Conservation (phyloP, 768 basidiomycete genomes). For the Lactarius hengduanensis region DNA sequence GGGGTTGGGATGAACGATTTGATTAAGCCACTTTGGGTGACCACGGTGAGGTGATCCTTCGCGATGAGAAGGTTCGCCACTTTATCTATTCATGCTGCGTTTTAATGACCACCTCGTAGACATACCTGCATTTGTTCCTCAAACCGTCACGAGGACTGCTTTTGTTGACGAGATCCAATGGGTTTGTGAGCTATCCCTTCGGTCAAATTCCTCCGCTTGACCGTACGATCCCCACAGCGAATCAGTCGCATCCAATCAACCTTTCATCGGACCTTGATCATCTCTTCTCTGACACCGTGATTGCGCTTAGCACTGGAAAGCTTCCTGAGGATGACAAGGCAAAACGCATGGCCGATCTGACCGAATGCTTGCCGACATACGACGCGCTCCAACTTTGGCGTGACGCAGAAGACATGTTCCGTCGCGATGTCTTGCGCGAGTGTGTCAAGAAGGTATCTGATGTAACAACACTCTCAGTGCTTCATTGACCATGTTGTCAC, state of each 20-base stretch:
- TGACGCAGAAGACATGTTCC: conserved; percentile 89
- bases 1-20: no score
- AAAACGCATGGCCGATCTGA: conserved; percentile 63
- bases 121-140: conserved; percentile 80
- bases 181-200: conserved; percentile 48
- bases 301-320: conserved; percentile 49
- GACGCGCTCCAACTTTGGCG: conserved; percentile 78
- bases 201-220: conserved; percentile 20
- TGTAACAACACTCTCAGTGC: neutral
- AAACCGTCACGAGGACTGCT: conserved; percentile 63
- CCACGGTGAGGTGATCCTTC: no score
- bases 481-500: conserved; percentile 6
- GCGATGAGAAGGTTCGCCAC: conserved; percentile 77
- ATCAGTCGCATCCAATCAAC: conserved; percentile 83
- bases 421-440: conserved; percentile 63
- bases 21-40: no score
- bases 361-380: conserved; percentile 78
- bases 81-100: conserved; percentile 13
- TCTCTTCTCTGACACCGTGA: conserved; percentile 65
- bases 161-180: conserved; percentile 85
- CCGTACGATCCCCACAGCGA: conserved; percentile 47
- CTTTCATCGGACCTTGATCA: conserved; percentile 85
- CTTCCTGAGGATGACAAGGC: conserved; percentile 61
- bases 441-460: conserved; percentile 74
- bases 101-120: conserved; percentile 42